Percentiles rank a stretch among this genome's conserved stretches.
phyloP scores from a whole-genome alignment of 345 rosid genomes.

The Barbarea vulgaris region DNA sequence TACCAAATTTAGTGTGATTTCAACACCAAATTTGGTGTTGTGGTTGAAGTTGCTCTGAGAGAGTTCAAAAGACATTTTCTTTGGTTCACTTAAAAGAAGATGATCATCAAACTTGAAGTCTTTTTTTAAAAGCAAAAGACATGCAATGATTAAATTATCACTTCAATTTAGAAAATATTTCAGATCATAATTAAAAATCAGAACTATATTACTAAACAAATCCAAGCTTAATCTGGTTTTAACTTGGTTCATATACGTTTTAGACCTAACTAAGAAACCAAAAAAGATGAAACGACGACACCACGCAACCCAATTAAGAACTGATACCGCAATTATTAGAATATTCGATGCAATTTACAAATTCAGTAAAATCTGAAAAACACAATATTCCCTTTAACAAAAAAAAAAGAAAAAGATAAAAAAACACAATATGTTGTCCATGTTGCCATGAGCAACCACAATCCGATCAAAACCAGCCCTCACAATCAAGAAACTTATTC shows the following conservation, averaged over 20 bases:
- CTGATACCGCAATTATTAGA: not conserved
- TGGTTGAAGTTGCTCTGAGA: no score
- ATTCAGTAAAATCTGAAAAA: not conserved
- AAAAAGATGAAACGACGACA: not conserved
- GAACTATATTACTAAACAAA: not conserved
- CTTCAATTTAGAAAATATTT: not conserved
- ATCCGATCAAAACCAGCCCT: not conserved
- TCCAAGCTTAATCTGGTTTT: not conserved
- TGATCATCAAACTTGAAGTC: not conserved
- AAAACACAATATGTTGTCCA: not conserved
- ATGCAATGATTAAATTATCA: not conserved
- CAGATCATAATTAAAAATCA: not conserved
- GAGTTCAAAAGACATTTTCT: not conserved
- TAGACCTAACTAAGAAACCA: not conserved
- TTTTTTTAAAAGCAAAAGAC: not conserved
- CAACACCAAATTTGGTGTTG: no score
- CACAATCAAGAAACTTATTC: not conserved
- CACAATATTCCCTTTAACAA: not conserved
- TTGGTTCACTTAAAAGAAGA: constrained; percentile 9
- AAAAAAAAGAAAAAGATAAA: no score
- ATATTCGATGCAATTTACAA: not conserved
- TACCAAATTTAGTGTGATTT: no score
- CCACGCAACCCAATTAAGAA: not conserved
- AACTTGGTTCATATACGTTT: not conserved
- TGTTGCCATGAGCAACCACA: not conserved